Percentiles rank a stretch among this genome's conserved stretches.
These are phyloP conservation scores for Epichloe glyceriae DNA, from an alignment of 2,329 filamentous ascomycete species.

Conservation along the genomic window DNA sequence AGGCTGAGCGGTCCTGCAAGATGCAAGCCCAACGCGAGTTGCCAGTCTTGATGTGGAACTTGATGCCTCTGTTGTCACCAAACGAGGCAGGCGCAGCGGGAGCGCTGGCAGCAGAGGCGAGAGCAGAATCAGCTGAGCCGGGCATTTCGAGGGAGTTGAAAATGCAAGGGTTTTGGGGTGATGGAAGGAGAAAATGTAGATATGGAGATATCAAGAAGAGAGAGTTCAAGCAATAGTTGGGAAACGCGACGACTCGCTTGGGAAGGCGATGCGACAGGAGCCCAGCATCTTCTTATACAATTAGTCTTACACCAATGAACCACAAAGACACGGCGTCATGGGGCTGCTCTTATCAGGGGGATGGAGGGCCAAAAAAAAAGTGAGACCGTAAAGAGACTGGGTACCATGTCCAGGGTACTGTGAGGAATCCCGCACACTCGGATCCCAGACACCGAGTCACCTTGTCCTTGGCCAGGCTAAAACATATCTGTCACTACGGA, in stretches of 20 bases:
- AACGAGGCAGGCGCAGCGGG: constrained; percentile 12
- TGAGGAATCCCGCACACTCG: neutral
- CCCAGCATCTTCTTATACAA: constrained; percentile 2
- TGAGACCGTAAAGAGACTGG: neutral
- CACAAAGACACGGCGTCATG: neutral
- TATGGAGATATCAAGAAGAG: neutral
- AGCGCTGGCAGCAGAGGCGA: constrained; percentile 7
- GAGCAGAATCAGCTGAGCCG: constrained; percentile 7
- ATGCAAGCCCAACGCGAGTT: constrained; percentile 26
- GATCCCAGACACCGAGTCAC: neutral
- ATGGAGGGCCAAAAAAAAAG: neutral
- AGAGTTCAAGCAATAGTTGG: neutral
- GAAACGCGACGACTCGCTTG: neutral
- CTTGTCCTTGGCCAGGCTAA: neutral
- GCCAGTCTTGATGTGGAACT: constrained; percentile 34
- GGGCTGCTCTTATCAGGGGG: neutral
- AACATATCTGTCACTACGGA: neutral
- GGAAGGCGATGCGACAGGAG: neutral
- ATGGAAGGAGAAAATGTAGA: too few species aligned
- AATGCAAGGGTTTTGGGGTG: too few species aligned
- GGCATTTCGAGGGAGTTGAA: constrained; percentile 8
- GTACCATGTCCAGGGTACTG: neutral
- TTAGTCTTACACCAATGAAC: neutral
- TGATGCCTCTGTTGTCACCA: constrained; percentile 28
- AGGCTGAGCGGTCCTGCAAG: constrained; percentile 29